Base-by-base conservation (phyloP, 306 rosid genomes). In the Pterocarpus santalinus region DNA sequence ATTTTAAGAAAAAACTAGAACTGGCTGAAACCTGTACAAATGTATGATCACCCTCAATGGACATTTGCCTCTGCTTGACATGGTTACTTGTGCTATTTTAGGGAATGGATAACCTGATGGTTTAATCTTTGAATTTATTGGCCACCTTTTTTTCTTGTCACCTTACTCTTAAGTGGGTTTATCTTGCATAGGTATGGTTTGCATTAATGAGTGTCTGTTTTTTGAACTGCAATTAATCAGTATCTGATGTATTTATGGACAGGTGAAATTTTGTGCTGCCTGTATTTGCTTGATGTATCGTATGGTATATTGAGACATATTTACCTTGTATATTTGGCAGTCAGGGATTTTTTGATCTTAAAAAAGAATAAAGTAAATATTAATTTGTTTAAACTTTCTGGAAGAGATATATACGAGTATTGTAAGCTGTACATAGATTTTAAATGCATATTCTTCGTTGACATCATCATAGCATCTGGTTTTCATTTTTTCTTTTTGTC, bases 151-250 rank as follows among this genome's bases (percentile, higher is more conserved):
- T 22, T 17, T 52, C 4, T 8, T 1, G 6, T 41, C 61, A 15
- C 38, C 30, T 71, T 71, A 43, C 55, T 60, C 38, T 51, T 15
- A 33, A 1, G 49, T 4, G 17, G 55, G 57, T 73, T 72, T 66
- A 51, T 71, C 82, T 76, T 63, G 63, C 56, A 12, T 62, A 36
- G n/a, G 61, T 74, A 72, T 62, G 36, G 53, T 75, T 74, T 80
- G 66, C 53, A 78, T 65, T 69, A 34, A 13, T 8, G 55, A 52
- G 30, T 73, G 30, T 66, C 38, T 80, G 56, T 3, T 69, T 39
- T 69, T 61, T 65, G 28, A 15, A 66, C 76, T 84, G 34, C 28
- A 70, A 30, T 22, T 77, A 34, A 43, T 35, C 41, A 12, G 32
- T 47, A 47, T 39, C n/a, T 61, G 32, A 60, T 76, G 61, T 41